phyloP scores from a whole-genome alignment of 2,329 filamentous ascomycete genomes.

The Arthrobotrys entomopaga region DNA sequence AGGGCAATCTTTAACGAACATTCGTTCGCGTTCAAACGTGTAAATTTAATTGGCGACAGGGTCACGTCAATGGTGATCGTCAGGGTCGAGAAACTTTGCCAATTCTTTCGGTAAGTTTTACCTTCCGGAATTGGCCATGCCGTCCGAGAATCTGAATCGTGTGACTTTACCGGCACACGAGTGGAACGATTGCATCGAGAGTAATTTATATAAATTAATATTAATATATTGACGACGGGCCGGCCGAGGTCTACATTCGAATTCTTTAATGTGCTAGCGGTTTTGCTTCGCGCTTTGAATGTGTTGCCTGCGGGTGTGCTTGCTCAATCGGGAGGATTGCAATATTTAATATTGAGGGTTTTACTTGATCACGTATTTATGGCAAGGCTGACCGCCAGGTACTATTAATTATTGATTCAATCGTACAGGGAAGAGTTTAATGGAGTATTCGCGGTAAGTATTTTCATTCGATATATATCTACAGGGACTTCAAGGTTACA shows the following conservation, averaged over 20 bases:
- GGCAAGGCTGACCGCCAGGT: no score
- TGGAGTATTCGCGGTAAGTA: slow-evolving; percentile 1
- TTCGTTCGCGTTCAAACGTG: background rate
- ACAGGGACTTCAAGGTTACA: no score
- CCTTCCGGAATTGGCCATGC: slow-evolving; percentile 34
- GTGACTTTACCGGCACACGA: slow-evolving; percentile 29
- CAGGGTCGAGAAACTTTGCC: background rate
- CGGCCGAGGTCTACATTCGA: no score
- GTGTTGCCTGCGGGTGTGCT: slow-evolving; percentile 45
- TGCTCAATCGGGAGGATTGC: slow-evolving; percentile 11
- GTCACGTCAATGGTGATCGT: slow-evolving; percentile 16
- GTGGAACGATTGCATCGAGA: background rate
- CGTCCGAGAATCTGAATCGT: slow-evolving; percentile 6
- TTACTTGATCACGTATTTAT: background rate
- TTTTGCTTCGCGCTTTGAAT: background rate
- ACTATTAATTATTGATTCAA: slow-evolving; percentile 20
- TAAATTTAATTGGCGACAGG: background rate
- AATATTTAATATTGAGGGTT: background rate
- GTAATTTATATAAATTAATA: background rate
- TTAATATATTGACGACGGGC: no score
- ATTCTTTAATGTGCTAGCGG: background rate
- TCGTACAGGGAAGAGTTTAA: background rate
- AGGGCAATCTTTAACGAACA: slow-evolving; percentile 18
- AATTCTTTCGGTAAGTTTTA: slow-evolving; percentile 1
- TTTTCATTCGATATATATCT: slow-evolving; percentile 10